Base-by-base conservation (phyloP, 176 grass and related monocot genomes). In the Ensete ventricosum region DNA sequence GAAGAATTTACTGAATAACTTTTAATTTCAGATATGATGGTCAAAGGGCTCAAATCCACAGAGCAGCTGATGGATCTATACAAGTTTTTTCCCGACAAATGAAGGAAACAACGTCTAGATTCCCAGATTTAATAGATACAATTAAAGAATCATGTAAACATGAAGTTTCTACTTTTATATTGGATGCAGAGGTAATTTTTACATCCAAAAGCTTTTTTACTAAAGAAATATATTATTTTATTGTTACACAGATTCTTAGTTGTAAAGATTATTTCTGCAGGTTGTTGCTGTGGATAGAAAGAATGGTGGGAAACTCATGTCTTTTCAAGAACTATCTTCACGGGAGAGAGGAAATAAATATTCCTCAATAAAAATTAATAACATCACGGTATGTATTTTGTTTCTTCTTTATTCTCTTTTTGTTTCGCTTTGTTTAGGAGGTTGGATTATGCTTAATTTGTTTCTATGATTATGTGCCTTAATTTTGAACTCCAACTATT, bases 11-110 rank as follows among this genome's bases (percentile, higher is more conserved):
- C 10, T 53, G 11, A 63, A 64, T 6, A 64, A 76, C 77, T 73
- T 27, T 75, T 68, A 62, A 55, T 79, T 90, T 49, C 75, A 98
- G 94, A 76, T 98, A 98, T 87, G 94, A 98, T 85, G 94, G 90
- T 77, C 94, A 98, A 80, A 85, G 90, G 58, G 94, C 94, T 9
- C 94, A 98, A 89, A 98, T 98, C 85, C 94, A 98, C 76, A 87
- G 83, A 91, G 64, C 80, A 83, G 22, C 49, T 78, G 86, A 98
- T 85, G 94, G 88, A 55, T 93, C 90, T 54, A 68, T 91, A 78
- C 79, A 79, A 71, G 84, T 93, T 80, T 98, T 98, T 89, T 98
- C 94, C 62, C 87, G 94, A 69, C 90, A 98, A 89, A 93, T 93
- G 94, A 98, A 98, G 86, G 94, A 98, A 82, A 91, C 94, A 55